Conservation (phyloP, 306 rosid species). For the Cicer pinnatifidum region DNA sequence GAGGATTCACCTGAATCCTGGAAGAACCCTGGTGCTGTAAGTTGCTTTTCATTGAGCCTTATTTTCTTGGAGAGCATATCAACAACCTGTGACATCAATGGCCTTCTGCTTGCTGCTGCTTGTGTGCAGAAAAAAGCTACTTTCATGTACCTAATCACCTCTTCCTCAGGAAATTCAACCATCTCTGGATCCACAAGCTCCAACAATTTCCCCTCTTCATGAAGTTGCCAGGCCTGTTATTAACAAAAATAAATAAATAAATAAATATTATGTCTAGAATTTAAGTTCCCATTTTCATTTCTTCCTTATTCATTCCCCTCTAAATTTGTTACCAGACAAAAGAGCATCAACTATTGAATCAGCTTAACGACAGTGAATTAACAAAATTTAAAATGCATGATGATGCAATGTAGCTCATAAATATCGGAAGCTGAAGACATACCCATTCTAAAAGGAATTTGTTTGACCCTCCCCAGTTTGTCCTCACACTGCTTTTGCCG, state of each 20-base stretch:
- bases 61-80: conserved; percentile 80
- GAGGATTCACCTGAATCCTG: conserved; percentile 62
- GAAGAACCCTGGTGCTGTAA: conserved; percentile 84
- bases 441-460: conserved; percentile 89
- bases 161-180: conserved; percentile 69
- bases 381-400: not conserved
- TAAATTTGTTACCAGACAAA: not conserved
- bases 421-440: conserved; percentile 32
- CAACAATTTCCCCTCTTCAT: conserved; percentile 73
- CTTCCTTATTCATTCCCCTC: conserved; percentile 9
- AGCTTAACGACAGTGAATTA: not conserved
- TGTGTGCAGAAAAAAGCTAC: conserved; percentile 95
- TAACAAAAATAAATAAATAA: conserved; percentile 19
- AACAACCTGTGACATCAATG: conserved; percentile 78
- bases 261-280: conserved; percentile 5
- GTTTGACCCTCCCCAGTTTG: conserved; percentile 68
- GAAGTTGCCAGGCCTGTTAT: conserved; percentile 86
- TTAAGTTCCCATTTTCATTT: not conserved
- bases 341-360: not conserved
- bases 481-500: conserved; percentile 76
- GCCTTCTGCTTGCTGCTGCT: conserved; percentile 83
- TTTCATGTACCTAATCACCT: conserved; percentile 80
- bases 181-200: conserved; percentile 79
- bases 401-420: conserved; percentile 20
- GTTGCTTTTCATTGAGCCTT: conserved; percentile 71